Conservation (phyloP, 2,329 filamentous ascomycete species). For the Alternaria solani region DNA sequence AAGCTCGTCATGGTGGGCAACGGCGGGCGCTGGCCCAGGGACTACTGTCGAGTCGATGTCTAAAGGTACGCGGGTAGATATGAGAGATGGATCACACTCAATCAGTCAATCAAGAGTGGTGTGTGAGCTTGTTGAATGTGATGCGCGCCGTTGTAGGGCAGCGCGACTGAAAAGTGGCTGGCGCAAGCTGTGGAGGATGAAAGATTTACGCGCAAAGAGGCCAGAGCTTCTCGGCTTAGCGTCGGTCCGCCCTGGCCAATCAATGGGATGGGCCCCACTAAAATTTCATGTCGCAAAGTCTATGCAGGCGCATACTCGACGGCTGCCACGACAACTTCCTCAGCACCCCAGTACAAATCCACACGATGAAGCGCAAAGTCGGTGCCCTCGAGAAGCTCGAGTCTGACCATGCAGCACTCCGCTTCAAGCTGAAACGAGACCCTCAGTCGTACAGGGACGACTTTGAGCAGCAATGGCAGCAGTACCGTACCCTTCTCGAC, state of each 20-base stretch:
- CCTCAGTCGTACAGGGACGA: conserved; percentile 84
- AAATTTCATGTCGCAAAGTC: conserved; percentile 29
- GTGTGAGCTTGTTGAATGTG: conserved; percentile 2
- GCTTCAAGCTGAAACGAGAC: conserved; percentile 75
- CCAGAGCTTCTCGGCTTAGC: conserved; percentile 24
- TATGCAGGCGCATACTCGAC: conserved; percentile 9
- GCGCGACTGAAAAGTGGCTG: conserved; percentile 9
- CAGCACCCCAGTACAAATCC: not conserved
- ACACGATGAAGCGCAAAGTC: conserved; percentile 80
- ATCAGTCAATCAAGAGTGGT: not conserved
- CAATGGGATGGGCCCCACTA: conserved; percentile 21
- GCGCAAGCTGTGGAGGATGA: conserved; percentile 9
- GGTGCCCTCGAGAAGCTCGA: conserved; percentile 95
- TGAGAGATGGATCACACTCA: not conserved
- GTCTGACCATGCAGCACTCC: conserved; percentile 75
- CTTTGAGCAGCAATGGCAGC: conserved; percentile 85
- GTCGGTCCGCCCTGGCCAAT: conserved; percentile 23
- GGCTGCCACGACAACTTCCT: not conserved
- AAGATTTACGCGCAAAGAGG: conserved; percentile 17
- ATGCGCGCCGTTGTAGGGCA: conserved; percentile 12
- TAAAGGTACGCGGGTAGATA: conserved; percentile 2
- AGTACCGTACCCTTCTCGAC: conserved; percentile 90
- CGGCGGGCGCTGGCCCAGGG: conserved; percentile 45
- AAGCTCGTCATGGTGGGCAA: conserved; percentile 85
- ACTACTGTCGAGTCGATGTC: conserved; percentile 25